These are phyloP conservation scores for Silene latifolia DNA, from an alignment of 148 eudicot genomes.

Conservation along the genomic window DNA sequence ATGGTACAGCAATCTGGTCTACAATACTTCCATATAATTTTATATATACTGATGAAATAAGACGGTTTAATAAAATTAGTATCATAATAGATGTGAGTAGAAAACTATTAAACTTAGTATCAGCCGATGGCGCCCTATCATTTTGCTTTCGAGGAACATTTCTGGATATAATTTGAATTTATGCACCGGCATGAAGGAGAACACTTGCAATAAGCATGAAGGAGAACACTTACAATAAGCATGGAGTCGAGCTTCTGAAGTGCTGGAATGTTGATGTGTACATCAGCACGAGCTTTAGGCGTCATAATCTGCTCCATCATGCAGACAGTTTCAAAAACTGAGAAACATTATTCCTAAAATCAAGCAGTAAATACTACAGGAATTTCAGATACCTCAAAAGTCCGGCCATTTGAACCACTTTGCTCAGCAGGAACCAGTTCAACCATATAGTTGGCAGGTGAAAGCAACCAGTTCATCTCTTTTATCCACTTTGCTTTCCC, in stretches of 20 bases:
- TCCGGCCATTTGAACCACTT: constrained; percentile 57
- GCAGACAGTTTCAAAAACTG: not conserved
- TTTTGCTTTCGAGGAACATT: not conserved
- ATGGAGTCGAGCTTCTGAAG: constrained; percentile 83
- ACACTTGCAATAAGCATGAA: constrained; percentile 83
- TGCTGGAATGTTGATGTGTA: constrained; percentile 79
- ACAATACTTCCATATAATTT: too few relatives aligned
- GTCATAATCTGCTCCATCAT: constrained; percentile 69
- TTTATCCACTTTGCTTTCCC: constrained; percentile 65
- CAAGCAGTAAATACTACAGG: not conserved
- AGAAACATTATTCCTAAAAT: not conserved
- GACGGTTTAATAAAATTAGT: too few relatives aligned
- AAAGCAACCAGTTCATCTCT: constrained; percentile 91
- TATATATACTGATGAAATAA: too few relatives aligned
- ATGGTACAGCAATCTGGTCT: too few relatives aligned
- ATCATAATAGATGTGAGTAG: not conserved
- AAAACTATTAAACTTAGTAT: too few relatives aligned
- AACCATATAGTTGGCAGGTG: constrained; percentile 89
- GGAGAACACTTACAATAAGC: constrained; percentile 74
- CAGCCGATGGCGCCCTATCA: not conserved
- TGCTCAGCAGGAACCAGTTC: constrained; percentile 92
- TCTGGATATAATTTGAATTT: not conserved
- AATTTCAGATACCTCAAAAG: constrained; percentile 55
- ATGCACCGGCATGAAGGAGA: constrained; percentile 24
- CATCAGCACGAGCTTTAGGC: constrained; percentile 77